phyloP scores from a whole-genome alignment of 768 basidiomycete species.

The Rhizopogon rudus region DNA sequence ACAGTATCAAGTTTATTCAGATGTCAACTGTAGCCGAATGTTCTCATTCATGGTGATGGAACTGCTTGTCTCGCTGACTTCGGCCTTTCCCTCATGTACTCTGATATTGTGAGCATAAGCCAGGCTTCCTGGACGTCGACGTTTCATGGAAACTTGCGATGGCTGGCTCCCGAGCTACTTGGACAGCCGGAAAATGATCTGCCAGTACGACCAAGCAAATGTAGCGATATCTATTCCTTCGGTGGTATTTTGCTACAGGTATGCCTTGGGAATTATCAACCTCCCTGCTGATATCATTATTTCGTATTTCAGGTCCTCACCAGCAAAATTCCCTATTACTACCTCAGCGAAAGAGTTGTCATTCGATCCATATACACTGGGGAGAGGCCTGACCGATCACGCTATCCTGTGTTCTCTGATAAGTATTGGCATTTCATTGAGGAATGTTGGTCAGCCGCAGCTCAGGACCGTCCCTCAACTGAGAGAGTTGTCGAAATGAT shows the following conservation, averaged over 20 bases:
- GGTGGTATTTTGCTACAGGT: constrained; percentile 28
- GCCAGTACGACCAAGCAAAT: neutral
- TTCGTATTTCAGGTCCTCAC: neutral
- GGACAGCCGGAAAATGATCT: neutral
- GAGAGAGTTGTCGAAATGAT: neutral
- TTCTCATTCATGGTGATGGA: constrained; percentile 35
- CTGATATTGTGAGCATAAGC: constrained; percentile 25
- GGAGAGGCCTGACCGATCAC: constrained; percentile 1
- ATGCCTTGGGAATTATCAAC: constrained; percentile 3
- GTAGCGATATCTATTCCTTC: constrained; percentile 40
- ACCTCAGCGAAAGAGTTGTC: constrained; percentile 14
- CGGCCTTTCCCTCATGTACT: constrained; percentile 35
- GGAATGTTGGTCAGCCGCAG: constrained; percentile 32
- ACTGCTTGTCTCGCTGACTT: constrained; percentile 38
- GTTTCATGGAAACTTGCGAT: constrained; percentile 28
- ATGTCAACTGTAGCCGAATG: neutral
- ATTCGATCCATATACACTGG: constrained; percentile 9
- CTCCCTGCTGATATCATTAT: no score
- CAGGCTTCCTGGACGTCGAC: constrained; percentile 7
- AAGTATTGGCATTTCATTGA: constrained; percentile 11
- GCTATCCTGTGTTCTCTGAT: no score
- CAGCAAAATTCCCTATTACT: constrained; percentile 17
- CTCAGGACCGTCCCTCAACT: neutral
- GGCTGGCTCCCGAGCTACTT: constrained; percentile 39
- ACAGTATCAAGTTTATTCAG: neutral